Percentiles rank a stretch among this genome's conserved stretches.
Evolutionary conservation across 345 rosid genomes (phyloP).

Genomic region (Hibiscus trionum): DNA sequence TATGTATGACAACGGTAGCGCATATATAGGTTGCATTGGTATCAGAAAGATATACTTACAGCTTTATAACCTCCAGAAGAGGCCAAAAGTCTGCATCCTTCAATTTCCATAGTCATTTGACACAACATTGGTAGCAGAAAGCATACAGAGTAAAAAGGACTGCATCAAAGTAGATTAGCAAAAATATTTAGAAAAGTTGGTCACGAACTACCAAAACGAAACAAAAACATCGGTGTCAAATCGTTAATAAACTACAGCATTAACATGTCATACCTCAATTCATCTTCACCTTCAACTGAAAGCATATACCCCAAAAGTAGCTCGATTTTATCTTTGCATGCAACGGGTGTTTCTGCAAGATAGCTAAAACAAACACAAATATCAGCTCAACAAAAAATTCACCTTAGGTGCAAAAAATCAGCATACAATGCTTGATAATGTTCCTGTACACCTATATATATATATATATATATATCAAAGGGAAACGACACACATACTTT

Average conservation of each 20-base stretch:
- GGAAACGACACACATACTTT: not conserved
- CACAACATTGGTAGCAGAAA: slow-evolving; percentile 88
- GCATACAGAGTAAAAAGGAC: slow-evolving; percentile 61
- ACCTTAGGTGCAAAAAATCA: not conserved
- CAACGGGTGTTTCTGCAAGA: slow-evolving; percentile 84
- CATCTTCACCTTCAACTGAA: slow-evolving; percentile 78
- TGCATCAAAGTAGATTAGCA: slow-evolving; percentile 25
- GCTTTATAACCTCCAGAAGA: slow-evolving; percentile 51
- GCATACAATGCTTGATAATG: not conserved
- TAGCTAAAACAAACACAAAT: slow-evolving; percentile 39
- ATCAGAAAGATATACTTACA: slow-evolving; percentile 36
- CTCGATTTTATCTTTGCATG: slow-evolving; percentile 62
- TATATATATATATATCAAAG: not conserved
- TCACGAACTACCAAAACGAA: slow-evolving; percentile 10
- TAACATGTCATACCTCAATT: slow-evolving; percentile 48
- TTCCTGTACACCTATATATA: not conserved
- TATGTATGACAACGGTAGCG: not conserved
- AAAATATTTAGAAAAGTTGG: slow-evolving; percentile 13
- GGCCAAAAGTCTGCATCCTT: slow-evolving; percentile 57
- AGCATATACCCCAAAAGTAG: slow-evolving; percentile 74
- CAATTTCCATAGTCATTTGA: slow-evolving; percentile 65
- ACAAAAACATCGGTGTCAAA: not conserved
- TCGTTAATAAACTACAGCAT: not conserved
- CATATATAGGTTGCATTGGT: not conserved
- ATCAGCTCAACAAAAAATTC: not conserved